These are phyloP conservation scores for Diaporthe velutina DNA, from an alignment of 2,329 filamentous ascomycete species.

Conservation along the genomic window DNA sequence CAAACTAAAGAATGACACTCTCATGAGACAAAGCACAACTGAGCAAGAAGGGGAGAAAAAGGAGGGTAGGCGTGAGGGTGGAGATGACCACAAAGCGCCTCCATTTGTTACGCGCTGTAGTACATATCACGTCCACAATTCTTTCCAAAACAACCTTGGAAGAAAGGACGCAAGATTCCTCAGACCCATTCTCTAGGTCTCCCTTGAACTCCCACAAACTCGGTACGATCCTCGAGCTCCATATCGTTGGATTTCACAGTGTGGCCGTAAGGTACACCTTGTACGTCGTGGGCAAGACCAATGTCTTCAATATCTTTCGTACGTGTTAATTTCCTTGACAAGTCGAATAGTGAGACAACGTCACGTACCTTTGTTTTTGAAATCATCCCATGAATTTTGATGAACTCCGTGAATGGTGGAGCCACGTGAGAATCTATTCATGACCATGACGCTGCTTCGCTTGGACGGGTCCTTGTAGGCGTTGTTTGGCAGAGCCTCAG, in stretches of 20 bases:
- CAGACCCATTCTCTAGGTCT: background rate
- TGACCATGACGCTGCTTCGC: background rate
- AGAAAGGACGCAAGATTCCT: no score
- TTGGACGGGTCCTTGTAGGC: background rate
- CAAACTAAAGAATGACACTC: no score
- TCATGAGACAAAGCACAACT: no score
- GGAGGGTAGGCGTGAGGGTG: no score
- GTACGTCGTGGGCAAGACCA: background rate
- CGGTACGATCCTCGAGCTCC: background rate
- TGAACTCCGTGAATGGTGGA: background rate
- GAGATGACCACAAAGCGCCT: no score
- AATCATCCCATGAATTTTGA: background rate
- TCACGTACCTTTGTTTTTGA: background rate
- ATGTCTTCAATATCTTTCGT: background rate
- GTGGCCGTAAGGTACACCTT: background rate
- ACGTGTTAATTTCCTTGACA: background rate
- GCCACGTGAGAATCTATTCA: background rate
- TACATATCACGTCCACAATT: no score
- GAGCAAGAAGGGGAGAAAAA: no score
- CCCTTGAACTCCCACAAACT: background rate
- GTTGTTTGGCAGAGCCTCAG: background rate
- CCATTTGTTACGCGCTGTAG: no score
- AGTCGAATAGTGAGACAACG: no score
- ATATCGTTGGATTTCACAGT: background rate
- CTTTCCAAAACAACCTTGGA: no score